Conservation (phyloP, 371 early-diverging fungal species). For the Rhizopus arrhizus region DNA sequence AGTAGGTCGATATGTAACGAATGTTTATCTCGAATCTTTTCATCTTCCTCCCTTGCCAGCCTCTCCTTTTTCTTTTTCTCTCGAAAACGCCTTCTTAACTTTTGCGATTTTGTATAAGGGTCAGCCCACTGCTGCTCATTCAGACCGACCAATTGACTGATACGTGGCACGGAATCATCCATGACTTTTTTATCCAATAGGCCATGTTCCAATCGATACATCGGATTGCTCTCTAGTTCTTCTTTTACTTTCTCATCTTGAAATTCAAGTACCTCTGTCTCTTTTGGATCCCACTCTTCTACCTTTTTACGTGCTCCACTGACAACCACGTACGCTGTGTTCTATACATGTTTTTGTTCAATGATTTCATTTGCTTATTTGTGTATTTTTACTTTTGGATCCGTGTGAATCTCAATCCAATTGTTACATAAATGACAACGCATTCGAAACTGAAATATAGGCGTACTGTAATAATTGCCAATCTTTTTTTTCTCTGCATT, state of each 20-base stretch:
- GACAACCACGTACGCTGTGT: slow-evolving; percentile 75
- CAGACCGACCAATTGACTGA: slow-evolving; percentile 65
- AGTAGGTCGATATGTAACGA: slow-evolving; percentile 60
- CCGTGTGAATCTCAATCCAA: slow-evolving; percentile 92
- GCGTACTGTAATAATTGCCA: slow-evolving; percentile 86
- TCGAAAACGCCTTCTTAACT: slow-evolving; percentile 72
- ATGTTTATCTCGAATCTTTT: slow-evolving; percentile 60
- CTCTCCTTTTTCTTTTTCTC: slow-evolving; percentile 66
- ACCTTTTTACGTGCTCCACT: slow-evolving; percentile 78
- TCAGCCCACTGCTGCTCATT: slow-evolving; percentile 76
- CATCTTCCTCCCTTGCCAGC: slow-evolving; percentile 44
- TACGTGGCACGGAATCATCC: slow-evolving; percentile 48
- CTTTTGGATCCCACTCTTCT: slow-evolving; percentile 76
- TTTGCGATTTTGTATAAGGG: slow-evolving; percentile 73
- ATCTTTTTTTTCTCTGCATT: slow-evolving; percentile 95
- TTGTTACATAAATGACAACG: slow-evolving; percentile 86
- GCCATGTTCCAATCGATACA: slow-evolving; percentile 71
- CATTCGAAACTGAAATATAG: slow-evolving; percentile 90
- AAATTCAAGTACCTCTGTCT: slow-evolving; percentile 66
- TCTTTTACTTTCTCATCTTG: slow-evolving; percentile 65
- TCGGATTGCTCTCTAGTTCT: slow-evolving; percentile 62
- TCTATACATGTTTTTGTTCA: slow-evolving; percentile 46
- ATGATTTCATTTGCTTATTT: neutral
- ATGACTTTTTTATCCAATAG: slow-evolving; percentile 58
- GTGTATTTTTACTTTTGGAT: slow-evolving; percentile 80